Base-by-base conservation (phyloP, 2,329 filamentous ascomycete genomes). In the Beauveria brongniartii region DNA sequence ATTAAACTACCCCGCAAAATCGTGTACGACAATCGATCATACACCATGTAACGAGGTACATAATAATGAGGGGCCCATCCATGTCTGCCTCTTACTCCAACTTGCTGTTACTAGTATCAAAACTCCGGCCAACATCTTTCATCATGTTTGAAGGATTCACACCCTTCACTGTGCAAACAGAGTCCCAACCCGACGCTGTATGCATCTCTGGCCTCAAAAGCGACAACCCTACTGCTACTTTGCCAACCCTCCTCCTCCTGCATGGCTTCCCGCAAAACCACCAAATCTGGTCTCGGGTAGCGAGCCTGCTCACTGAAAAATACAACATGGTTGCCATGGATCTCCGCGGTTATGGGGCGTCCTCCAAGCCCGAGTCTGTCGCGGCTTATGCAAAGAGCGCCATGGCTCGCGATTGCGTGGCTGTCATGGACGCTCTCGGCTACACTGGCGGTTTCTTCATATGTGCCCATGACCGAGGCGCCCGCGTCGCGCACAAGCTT, bases 401-500 rank as follows among this genome's bases (percentile, higher is more conserved):
- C 24, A 80, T 82, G 77, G 80, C 80, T 0, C 66, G 68, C 5
- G 80, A 83, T 65, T 76, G 75, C 63, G 66, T 77, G 8, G 66
- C 68, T 18, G 75, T 80, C 22, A 82, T 83, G 80, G 65, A 73
- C 12, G 51, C 66, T 1, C 69, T 82, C 0, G 74, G 75, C 7
- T 71, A 73, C 64, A 41, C 37, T 0, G 62, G 65, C 0, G 62
- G 68, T 0, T 82, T 80, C 68, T 79, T 71, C 65, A 69, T 85
- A 18, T 80, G 80, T 61, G 80, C 77, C 0, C 83, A 85, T 65
- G 83, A 85, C 67, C 78, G 82, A 40, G 82, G 83, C 6, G 83
- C 80, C 0, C 73, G 82, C 37, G 77, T 85, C 2, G 74, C 80
- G 0, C 82, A 85, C 64, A 80, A 80, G 59, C 71, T 85, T 0